Conservation (phyloP, 148 eudicot species). For the Agrostemma githago region DNA sequence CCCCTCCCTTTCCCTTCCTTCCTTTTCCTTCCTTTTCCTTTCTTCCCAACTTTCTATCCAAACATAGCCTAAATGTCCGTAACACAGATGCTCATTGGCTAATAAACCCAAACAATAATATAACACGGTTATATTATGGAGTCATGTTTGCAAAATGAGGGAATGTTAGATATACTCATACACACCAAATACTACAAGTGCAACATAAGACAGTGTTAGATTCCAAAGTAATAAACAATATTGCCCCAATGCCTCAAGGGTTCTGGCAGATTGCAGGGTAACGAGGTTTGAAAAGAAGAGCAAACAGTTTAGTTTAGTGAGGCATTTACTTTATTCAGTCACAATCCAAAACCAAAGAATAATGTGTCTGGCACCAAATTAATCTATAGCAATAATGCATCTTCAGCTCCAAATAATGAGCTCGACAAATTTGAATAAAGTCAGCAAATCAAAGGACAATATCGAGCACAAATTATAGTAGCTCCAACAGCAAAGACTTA, state of each 20-base stretch:
- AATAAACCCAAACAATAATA: background rate
- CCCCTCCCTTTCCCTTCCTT: too few relatives aligned
- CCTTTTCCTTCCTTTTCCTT: too few relatives aligned
- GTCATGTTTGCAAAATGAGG: background rate
- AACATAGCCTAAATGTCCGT: background rate
- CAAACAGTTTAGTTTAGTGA: too few relatives aligned
- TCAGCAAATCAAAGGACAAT: conserved; percentile 2
- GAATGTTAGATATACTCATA: background rate
- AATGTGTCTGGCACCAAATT: background rate
- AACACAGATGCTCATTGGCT: background rate
- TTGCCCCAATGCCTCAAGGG: too few relatives aligned
- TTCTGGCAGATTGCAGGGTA: too few relatives aligned
- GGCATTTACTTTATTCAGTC: too few relatives aligned
- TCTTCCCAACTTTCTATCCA: too few relatives aligned
- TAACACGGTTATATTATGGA: background rate
- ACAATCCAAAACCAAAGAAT: too few relatives aligned
- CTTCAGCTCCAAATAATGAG: background rate
- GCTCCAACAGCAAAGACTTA: conserved; percentile 5
- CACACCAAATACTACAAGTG: background rate
- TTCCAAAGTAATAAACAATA: background rate
- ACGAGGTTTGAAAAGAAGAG: too few relatives aligned
- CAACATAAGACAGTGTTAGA: background rate
- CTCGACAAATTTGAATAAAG: conserved; percentile 11
- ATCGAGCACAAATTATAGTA: background rate
- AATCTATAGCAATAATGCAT: background rate